A percentile compares a stretch with the other conserved stretches of the same genome.
phyloP scores from a whole-genome alignment of 2,329 filamentous ascomycete genomes.

The Fusarium domesticum region DNA sequence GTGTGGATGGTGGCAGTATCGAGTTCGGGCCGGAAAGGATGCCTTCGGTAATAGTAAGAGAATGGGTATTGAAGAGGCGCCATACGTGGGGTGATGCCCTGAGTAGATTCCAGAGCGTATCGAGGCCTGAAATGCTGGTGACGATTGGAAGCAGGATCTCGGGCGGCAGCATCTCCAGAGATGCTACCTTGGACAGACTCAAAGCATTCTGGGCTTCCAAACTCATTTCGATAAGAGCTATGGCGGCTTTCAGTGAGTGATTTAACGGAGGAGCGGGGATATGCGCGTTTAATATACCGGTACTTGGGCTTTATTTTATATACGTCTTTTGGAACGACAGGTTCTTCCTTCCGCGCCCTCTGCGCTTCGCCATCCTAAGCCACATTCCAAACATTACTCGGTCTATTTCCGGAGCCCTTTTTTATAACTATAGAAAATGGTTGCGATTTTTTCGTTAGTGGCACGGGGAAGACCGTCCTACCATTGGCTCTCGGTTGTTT shows the following conservation, averaged over 20 bases:
- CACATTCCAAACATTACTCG: not conserved
- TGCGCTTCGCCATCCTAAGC: not conserved
- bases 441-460: not conserved
- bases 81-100: slow-evolving; percentile 10
- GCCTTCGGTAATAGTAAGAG: slow-evolving; percentile 1
- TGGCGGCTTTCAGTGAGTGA: not conserved
- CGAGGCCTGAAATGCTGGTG: slow-evolving; percentile 9
- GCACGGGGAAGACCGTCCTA: not conserved
- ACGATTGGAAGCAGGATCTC: slow-evolving; percentile 11
- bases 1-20: slow-evolving; percentile 4
- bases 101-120: slow-evolving; percentile 15
- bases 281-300: not conserved
- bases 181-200: slow-evolving; percentile 4
- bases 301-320: not conserved
- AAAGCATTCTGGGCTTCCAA: not conserved
- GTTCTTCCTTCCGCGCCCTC: not conserved
- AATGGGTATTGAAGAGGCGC: slow-evolving; percentile 9
- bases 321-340: not conserved
- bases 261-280: not conserved
- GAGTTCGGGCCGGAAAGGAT: slow-evolving; percentile 11
- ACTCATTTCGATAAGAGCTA: not conserved
- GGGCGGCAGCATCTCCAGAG: slow-evolving; percentile 10
- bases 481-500: not conserved
- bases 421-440: not conserved
- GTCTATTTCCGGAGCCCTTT: not conserved